phyloP scores from a whole-genome alignment of 2,329 filamentous ascomycete species.

The Epicoccum sorghinum region DNA sequence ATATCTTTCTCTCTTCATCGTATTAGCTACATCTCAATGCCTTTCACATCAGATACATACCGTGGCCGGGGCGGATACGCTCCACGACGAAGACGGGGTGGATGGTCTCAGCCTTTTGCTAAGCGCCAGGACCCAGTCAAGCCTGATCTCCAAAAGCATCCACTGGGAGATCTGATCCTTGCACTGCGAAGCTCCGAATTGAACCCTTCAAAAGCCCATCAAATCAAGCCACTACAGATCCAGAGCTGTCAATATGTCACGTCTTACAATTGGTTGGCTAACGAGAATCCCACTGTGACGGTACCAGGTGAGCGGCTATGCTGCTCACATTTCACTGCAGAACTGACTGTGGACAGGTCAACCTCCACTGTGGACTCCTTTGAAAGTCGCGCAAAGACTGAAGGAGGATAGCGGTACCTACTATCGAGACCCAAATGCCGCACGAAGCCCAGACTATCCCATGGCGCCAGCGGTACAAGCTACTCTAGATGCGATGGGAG shows the following conservation, averaged over 20 bases:
- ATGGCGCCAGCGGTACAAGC: constrained; percentile 58
- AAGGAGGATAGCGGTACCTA: constrained; percentile 56
- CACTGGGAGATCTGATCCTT: constrained; percentile 38
- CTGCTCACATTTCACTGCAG: neutral
- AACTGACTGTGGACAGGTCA: constrained; percentile 47
- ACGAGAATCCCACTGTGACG: constrained; percentile 46
- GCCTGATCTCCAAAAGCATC: constrained; percentile 35
- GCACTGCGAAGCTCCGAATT: constrained; percentile 25
- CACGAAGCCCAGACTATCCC: constrained; percentile 56
- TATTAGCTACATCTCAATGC: neutral
- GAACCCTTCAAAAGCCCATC: neutral
- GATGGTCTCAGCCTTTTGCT: constrained; percentile 14
- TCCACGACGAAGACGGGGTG: constrained; percentile 29
- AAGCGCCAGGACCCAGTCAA: constrained; percentile 17
- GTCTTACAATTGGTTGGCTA: constrained; percentile 60
- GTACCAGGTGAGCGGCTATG: constrained; percentile 30
- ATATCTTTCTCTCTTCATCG: neutral
- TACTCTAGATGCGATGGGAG: constrained; percentile 40
- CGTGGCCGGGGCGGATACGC: constrained; percentile 30
- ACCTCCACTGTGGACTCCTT: constrained; percentile 60
- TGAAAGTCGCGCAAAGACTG: constrained; percentile 41
- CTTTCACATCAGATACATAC: constrained; percentile 3
- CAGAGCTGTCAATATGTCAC: constrained; percentile 51
- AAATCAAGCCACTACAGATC: constrained; percentile 36
- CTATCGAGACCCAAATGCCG: constrained; percentile 62